A percentile compares a stretch with the other conserved stretches of the same genome.
These are phyloP conservation scores for Russula griseocarnosa DNA, from an alignment of 768 basidiomycete genomes.

Conservation along the genomic window DNA sequence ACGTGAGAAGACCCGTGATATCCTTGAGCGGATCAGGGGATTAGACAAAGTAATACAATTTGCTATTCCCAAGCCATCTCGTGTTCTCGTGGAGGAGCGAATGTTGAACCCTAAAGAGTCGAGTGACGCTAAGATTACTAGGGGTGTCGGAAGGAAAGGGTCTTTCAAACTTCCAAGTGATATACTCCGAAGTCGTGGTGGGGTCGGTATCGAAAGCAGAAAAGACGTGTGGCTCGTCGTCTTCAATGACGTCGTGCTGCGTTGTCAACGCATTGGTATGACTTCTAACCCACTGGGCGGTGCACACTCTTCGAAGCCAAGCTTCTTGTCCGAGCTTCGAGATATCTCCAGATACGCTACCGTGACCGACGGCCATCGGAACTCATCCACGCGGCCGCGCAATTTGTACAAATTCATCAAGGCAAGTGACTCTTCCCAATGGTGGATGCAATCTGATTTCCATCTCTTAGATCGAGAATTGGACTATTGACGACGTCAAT, in stretches of 20 bases:
- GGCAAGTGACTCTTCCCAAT: conserved; percentile 41
- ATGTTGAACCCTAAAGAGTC: conserved; percentile 41
- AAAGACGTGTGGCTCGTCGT: conserved; percentile 92
- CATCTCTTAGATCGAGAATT: conserved; percentile 67
- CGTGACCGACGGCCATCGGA: conserved; percentile 55
- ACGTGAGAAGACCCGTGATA: conserved; percentile 90
- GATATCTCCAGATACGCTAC: conserved; percentile 82
- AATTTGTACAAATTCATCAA: conserved; percentile 94
- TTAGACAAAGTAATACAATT: conserved; percentile 91
- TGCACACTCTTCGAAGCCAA: conserved; percentile 63
- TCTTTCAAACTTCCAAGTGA: conserved; percentile 89
- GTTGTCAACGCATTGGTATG: conserved; percentile 86
- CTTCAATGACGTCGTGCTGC: conserved; percentile 92
- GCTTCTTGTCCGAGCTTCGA: conserved; percentile 73
- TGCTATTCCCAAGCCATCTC: conserved; percentile 83
- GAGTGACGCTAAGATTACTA: conserved; percentile 37
- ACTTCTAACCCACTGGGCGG: conserved; percentile 78
- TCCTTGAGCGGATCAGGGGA: conserved; percentile 94
- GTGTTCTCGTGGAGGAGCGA: conserved; percentile 82
- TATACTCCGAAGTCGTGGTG: conserved; percentile 56
- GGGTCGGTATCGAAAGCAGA: conserved; percentile 52
- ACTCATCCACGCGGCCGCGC: conserved; percentile 72
- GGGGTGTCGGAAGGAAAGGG: conserved; percentile 71
- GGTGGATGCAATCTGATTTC: conserved; percentile 13
- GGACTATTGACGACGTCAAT: conserved; percentile 73